These are phyloP conservation scores for Trichophaea hybrida DNA, from an alignment of 2,329 filamentous ascomycete species.

Conservation along the genomic window DNA sequence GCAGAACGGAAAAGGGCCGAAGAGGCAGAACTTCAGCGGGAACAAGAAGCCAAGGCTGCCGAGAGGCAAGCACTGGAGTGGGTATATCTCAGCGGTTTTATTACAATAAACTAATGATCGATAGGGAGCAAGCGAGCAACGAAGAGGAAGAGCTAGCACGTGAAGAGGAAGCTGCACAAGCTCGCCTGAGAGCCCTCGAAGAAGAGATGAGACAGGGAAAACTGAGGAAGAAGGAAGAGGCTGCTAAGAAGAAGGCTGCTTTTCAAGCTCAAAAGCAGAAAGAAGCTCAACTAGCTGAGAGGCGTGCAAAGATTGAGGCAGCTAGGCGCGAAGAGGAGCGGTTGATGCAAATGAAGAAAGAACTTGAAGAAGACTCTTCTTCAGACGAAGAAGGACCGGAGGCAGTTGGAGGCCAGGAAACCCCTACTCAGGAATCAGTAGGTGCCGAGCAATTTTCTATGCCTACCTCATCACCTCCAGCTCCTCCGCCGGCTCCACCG, in stretches of 20 bases:
- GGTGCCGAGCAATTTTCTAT: slow-evolving; percentile 32
- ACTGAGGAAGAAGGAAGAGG: slow-evolving; percentile 91
- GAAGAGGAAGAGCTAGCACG: slow-evolving; percentile 68
- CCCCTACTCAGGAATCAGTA: slow-evolving; percentile 43
- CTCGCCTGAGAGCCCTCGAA: slow-evolving; percentile 75
- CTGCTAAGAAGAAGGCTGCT: slow-evolving; percentile 78
- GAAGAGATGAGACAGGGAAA: slow-evolving; percentile 90
- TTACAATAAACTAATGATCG: slow-evolving; percentile 15
- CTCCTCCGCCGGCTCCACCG: slow-evolving; percentile 40
- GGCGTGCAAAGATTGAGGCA: slow-evolving; percentile 81
- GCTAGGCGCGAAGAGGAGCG: slow-evolving; percentile 74
- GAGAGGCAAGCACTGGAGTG: slow-evolving; percentile 71
- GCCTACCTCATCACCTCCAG: slow-evolving; percentile 33
- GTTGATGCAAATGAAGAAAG: slow-evolving; percentile 39
- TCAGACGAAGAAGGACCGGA: slow-evolving; percentile 67
- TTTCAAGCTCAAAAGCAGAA: slow-evolving; percentile 76
- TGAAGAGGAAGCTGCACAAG: slow-evolving; percentile 67
- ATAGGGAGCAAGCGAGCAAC: slow-evolving; percentile 55
- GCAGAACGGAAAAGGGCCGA: slow-evolving; percentile 43
- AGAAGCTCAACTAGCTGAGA: slow-evolving; percentile 66
- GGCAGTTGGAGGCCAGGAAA: slow-evolving; percentile 50
- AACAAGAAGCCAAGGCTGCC: slow-evolving; percentile 61
- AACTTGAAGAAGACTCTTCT: slow-evolving; percentile 55
- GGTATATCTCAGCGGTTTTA: slow-evolving; percentile 33
- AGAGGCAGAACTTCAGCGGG: slow-evolving; percentile 40